A percentile compares a stretch with the other conserved stretches of the same genome.
These are phyloP conservation scores for Suhomyces pyralidae DNA, from an alignment of 805 yeast species.

Conservation along the genomic window DNA sequence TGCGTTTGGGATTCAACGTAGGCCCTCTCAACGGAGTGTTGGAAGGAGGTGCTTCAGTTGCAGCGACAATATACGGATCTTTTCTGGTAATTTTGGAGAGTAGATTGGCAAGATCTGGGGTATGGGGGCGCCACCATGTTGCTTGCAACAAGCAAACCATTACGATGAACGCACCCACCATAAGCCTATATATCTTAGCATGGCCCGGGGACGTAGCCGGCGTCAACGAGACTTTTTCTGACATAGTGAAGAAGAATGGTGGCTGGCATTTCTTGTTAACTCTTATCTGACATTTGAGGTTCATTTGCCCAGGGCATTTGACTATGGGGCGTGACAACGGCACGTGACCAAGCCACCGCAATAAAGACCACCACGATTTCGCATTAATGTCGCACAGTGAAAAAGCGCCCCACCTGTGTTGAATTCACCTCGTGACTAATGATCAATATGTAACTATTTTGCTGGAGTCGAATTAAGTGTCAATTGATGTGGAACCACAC, in stretches of 20 bases:
- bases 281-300: background rate
- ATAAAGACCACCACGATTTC: background rate
- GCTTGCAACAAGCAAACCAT: background rate
- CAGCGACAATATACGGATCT: background rate
- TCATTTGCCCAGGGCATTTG: background rate
- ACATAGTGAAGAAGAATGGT: background rate
- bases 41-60: constrained; percentile 1
- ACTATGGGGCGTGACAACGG: background rate
- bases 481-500: background rate
- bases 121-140: background rate
- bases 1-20: constrained; percentile 40
- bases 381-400: background rate
- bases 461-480: background rate
- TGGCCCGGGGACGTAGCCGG: background rate
- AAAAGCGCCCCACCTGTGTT: background rate
- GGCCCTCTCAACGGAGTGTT: constrained; percentile 28
- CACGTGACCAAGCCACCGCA: background rate
- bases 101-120: background rate
- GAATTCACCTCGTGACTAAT: background rate
- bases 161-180: background rate
- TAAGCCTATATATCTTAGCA: background rate
- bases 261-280: background rate
- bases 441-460: background rate
- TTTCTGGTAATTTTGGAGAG: background rate
- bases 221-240: background rate